Evolutionary conservation across 306 rosid genomes (phyloP).

Genomic region (Potentilla sterilis): DNA sequence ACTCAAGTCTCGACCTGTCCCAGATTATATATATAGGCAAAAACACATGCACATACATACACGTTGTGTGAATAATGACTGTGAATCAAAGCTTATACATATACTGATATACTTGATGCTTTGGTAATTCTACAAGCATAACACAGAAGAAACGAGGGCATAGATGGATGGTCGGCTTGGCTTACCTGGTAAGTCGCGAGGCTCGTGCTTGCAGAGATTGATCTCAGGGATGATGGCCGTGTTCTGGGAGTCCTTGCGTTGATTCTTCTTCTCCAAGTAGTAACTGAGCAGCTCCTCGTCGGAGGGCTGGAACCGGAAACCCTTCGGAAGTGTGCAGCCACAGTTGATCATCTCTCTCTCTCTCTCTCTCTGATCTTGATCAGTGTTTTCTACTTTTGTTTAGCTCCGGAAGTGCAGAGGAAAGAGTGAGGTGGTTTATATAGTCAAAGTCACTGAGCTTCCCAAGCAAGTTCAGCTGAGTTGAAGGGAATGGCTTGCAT

Average conservation of each 20-base stretch:
- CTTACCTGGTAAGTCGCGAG: slow-evolving; percentile 50
- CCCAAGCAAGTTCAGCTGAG: not conserved
- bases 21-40: not conserved
- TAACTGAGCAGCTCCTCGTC: slow-evolving; percentile 52
- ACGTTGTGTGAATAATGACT: not conserved
- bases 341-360: too few species aligned
- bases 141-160: not conserved
- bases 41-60: not conserved
- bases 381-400: not conserved
- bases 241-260: not conserved
- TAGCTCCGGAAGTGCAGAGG: not conserved
- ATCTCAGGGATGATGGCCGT: slow-evolving; percentile 33
- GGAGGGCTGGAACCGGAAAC: slow-evolving; percentile 56
- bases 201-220: slow-evolving; percentile 46
- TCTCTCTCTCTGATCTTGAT: not conserved
- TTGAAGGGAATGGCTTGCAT: not conserved
- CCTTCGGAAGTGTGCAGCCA: slow-evolving; percentile 13
- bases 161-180: not conserved
- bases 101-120: too few species aligned
- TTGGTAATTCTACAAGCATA: not conserved
- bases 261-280: slow-evolving; percentile 43
- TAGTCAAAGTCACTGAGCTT: not conserved
- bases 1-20: not conserved
- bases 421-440: not conserved
- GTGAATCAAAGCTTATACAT: not conserved